These are phyloP conservation scores for Colletotrichum cuscutae DNA, from an alignment of 2,329 filamentous ascomycete species.

Conservation along the genomic window DNA sequence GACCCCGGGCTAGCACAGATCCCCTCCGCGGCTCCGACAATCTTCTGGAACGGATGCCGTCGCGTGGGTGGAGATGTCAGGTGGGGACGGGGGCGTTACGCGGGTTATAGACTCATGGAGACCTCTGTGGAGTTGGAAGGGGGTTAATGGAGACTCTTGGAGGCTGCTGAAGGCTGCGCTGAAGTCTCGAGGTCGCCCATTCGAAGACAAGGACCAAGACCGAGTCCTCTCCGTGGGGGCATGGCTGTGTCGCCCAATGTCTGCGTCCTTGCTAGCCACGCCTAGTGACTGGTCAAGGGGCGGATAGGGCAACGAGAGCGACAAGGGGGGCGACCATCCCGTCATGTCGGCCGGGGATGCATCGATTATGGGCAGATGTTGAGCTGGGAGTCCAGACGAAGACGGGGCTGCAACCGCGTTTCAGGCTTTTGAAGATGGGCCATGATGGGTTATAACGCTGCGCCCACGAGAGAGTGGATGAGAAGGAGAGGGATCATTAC, in stretches of 20 bases:
- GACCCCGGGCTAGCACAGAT: constrained; percentile 10
- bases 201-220: not conserved
- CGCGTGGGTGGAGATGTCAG: constrained; percentile 3
- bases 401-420: constrained; percentile 27
- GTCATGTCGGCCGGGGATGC: not conserved
- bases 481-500: not conserved
- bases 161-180: not conserved
- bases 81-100: constrained; percentile 11
- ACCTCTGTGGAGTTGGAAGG: not conserved
- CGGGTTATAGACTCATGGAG: not conserved
- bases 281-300: not conserved
- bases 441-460: not conserved
- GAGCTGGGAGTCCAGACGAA: constrained; percentile 30
- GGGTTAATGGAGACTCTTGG: not conserved
- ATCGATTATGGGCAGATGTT: constrained; percentile 19
- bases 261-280: too few species aligned
- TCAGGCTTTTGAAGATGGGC: constrained; percentile 25
- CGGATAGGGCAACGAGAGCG: not conserved
- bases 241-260: not conserved
- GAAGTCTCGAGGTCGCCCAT: not conserved
- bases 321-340: constrained; percentile 5
- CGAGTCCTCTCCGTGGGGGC: not conserved
- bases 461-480: not conserved
- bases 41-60: constrained; percentile 15
- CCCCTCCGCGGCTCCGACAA: constrained; percentile 13